Base-by-base conservation (phyloP, 2,329 filamentous ascomycete genomes). In the Amphichorda felina region DNA sequence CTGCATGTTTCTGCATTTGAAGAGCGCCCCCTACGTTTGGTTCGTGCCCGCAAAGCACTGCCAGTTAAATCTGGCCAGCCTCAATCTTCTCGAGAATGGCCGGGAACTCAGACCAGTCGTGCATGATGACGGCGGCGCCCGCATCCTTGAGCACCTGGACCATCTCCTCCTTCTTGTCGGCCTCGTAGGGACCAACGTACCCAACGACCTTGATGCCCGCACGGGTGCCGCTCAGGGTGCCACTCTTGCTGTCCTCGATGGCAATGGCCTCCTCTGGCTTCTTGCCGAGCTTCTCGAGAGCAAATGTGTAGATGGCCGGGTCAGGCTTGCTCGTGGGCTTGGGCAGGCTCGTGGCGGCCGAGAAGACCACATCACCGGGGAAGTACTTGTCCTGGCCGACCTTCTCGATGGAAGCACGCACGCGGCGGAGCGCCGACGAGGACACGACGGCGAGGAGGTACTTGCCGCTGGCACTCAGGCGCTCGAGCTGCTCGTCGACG, bases 281-380 rank as follows among this genome's bases (percentile, higher is more conserved):
- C 60, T 81, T 81, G 41, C 79, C 80, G 35, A 93, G 69, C 53
- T 74, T 63, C 60, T 86, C 63, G 53, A 87, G 73, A 16, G 87
- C 82, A 56, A 80, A 72, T 43, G 86, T 61, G 65, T 94, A 94
- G 60, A 94, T 81, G 45, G 84, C 83, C 14, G 88, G 87, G 60
- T 94, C 83, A 13, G 87, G 87, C 72, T 94, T 94, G 59, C 77
- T 83, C 37, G 84, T 88, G n/a, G 87, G 87, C 51, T 67, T 75
- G 38, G 73, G 65, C 47, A 94, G 71, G 39, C 79, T 85, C 22
- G 79, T 84, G 38, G 85, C 85, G 37, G 87, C 87, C 30, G 79
- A 85, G 71, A 82, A 94, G 55, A 94, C 70, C 46, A 77, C 70
- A 46, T 84, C 72, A 19, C 69, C 61, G n/a, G 65, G 64, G 64